Evolutionary conservation across 108 stramenopile species (phyloP).

Genomic region (Cyclotella cryptica): DNA sequence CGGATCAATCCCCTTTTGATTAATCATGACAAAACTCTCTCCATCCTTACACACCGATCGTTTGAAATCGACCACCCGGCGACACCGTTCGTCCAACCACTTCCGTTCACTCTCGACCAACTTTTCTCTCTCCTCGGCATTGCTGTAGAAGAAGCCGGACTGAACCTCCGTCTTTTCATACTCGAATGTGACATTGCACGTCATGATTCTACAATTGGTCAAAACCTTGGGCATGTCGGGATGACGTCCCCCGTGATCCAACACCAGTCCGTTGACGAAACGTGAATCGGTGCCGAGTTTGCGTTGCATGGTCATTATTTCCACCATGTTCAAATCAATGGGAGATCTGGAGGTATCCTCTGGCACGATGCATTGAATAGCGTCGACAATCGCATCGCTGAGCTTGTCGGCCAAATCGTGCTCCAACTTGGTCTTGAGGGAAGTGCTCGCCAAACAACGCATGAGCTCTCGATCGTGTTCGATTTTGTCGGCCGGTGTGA

Average conservation of each 20-base stretch:
- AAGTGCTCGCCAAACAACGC: conserved; percentile 84
- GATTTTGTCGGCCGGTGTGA: conserved; percentile 36
- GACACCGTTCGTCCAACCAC: conserved; percentile 98
- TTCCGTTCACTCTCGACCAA: conserved; percentile 97
- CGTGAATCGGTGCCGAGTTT: conserved; percentile 77
- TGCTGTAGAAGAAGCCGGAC: conserved; percentile 94
- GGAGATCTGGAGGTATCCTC: conserved; percentile 53
- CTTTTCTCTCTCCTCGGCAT: conserved; percentile 97
- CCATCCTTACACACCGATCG: conserved; percentile 90
- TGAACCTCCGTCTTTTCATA: conserved; percentile 99
- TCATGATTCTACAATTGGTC: conserved; percentile 96
- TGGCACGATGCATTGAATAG: conserved; percentile 85
- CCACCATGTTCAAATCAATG: conserved; percentile 97
- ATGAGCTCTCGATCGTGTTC: conserved; percentile 90
- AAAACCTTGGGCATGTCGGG: conserved; percentile 98
- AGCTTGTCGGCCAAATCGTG: conserved; percentile 84
- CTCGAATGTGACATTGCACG: conserved; percentile 98
- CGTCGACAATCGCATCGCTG: conserved; percentile 90
- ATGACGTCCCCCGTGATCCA: conserved; percentile 99
- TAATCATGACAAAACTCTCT: conserved; percentile 97
- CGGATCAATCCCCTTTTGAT: conserved; percentile 99
- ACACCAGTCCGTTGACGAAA: conserved; percentile 96
- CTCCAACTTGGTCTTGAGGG: conserved; percentile 95
- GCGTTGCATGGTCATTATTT: conserved; percentile 97
- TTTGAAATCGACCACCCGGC: conserved; percentile 96